A percentile compares a stretch with the other conserved stretches of the same genome.
Conservation (phyloP, 257 asterid genomes). For the Solanum chmielewskii region DNA sequence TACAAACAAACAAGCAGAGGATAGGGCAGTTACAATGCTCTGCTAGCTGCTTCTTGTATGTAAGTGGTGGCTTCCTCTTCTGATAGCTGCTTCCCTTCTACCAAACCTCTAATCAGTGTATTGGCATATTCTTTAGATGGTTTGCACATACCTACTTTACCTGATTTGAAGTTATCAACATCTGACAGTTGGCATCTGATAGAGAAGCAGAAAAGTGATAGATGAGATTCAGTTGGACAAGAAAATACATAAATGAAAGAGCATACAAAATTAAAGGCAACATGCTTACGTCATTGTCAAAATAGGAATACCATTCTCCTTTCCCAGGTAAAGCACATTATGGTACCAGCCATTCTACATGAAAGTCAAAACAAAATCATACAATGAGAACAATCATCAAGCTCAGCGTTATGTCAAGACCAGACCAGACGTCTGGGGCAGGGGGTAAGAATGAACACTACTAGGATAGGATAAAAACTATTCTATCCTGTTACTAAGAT, state of each 20-base stretch:
- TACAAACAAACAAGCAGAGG: not conserved
- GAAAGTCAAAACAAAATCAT: not conserved
- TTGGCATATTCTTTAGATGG: conserved; percentile 59
- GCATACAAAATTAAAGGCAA: not conserved
- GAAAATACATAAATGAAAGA: not conserved
- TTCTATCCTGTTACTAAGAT: not conserved
- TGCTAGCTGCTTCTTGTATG: conserved; percentile 51
- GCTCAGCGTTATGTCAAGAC: not conserved
- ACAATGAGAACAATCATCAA: not conserved
- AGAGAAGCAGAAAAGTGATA: not conserved
- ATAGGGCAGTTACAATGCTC: conserved; percentile 28
- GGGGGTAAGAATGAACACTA: not conserved
- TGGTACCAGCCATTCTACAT: conserved; percentile 80
- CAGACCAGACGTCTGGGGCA: not conserved
- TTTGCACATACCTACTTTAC: conserved; percentile 33
- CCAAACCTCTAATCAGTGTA: conserved; percentile 68
- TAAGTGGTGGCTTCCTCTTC: conserved; percentile 64
- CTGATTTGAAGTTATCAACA: conserved; percentile 47
- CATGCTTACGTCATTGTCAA: conserved; percentile 83
- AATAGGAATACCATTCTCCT: conserved; percentile 57
- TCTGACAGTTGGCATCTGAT: conserved; percentile 59
- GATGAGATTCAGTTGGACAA: not conserved
- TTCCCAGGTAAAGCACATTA: conserved; percentile 68
- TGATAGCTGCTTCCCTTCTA: conserved; percentile 67
- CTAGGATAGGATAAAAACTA: not conserved